Conservation (phyloP, 441 rosid genomes). For the Jatropha multifida region DNA sequence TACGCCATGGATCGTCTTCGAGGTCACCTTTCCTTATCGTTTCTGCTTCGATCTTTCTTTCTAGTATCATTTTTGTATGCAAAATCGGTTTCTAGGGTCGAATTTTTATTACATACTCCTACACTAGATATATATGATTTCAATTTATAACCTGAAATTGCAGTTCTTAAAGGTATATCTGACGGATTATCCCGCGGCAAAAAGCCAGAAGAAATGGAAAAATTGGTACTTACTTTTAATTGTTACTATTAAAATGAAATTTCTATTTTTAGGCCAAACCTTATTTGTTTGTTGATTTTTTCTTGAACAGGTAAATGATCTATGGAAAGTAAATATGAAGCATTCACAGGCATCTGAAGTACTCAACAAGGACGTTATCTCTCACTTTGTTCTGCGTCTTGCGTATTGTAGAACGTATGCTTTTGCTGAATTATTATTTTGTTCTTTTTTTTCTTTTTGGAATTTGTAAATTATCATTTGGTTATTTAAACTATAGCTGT, state of each 20-base stretch:
- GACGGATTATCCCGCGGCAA: conserved; percentile 87
- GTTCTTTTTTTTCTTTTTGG: too few species aligned
- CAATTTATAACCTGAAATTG: conserved; percentile 10
- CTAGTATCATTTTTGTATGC: neutral
- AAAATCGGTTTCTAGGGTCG: neutral
- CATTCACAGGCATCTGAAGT: conserved; percentile 49
- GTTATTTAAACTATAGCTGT: neutral
- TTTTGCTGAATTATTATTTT: neutral
- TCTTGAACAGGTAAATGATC: conserved; percentile 37
- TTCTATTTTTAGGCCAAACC: neutral
- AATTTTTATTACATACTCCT: neutral
- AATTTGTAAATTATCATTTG: neutral
- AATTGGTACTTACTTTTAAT: conserved; percentile 37
- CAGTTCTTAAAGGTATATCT: conserved; percentile 82
- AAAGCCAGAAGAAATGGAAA: conserved; percentile 69
- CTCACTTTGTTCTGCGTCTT: conserved; percentile 85
- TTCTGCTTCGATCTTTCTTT: neutral
- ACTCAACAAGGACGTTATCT: conserved; percentile 68
- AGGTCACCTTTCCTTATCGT: conserved; percentile 38
- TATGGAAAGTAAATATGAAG: conserved; percentile 75
- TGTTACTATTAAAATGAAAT: neutral
- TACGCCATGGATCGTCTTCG: conserved; percentile 91
- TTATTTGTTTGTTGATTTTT: neutral
- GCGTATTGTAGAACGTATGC: conserved; percentile 91
- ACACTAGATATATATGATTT: neutral